phyloP scores from a whole-genome alignment of 352 stramenopile species.

The Pythium sukuiense region DNA sequence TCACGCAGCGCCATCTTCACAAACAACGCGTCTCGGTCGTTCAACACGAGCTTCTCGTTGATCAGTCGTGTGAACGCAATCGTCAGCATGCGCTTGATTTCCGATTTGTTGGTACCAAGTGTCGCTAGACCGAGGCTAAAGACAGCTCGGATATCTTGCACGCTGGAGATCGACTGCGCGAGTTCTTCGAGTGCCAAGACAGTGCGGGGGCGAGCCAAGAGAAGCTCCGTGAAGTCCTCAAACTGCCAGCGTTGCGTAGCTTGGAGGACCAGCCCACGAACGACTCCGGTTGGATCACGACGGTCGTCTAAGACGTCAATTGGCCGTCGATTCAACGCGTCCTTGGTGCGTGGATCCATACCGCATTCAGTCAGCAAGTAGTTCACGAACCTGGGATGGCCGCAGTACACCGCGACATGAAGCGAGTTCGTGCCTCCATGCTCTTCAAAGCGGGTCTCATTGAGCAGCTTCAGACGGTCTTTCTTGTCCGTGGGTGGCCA shows the following conservation, averaged over 20 bases:
- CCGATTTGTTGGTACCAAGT: neutral
- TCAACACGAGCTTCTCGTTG: conserved; percentile 19
- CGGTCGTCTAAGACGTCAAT: conserved; percentile 10
- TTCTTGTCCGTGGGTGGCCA: neutral
- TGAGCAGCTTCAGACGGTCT: neutral
- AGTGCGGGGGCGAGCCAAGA: conserved; percentile 1
- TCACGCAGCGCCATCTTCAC: conserved; percentile 17
- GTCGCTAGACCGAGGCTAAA: conserved; percentile 3
- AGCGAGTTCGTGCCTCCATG: conserved; percentile 1
- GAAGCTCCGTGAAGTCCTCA: neutral
- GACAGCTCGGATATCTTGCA: conserved; percentile 11
- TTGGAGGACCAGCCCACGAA: conserved; percentile 6
- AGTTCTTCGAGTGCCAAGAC: conserved; percentile 6
- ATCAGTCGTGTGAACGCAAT: conserved; percentile 9
- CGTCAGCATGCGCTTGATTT: conserved; percentile 9
- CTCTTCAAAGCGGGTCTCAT: neutral
- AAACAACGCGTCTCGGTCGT: conserved; percentile 19
- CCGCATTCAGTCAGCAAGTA: conserved; percentile 6
- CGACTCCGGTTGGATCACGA: neutral
- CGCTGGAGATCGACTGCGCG: conserved; percentile 10
- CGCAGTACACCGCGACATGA: conserved; percentile 12
- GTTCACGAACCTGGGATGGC: conserved; percentile 9
- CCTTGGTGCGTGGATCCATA: conserved; percentile 4
- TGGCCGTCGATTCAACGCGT: neutral
- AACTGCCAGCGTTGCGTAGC: conserved; percentile 1